Base-by-base conservation (phyloP, 2,329 filamentous ascomycete genomes). In the Botrytis cinerea region DNA sequence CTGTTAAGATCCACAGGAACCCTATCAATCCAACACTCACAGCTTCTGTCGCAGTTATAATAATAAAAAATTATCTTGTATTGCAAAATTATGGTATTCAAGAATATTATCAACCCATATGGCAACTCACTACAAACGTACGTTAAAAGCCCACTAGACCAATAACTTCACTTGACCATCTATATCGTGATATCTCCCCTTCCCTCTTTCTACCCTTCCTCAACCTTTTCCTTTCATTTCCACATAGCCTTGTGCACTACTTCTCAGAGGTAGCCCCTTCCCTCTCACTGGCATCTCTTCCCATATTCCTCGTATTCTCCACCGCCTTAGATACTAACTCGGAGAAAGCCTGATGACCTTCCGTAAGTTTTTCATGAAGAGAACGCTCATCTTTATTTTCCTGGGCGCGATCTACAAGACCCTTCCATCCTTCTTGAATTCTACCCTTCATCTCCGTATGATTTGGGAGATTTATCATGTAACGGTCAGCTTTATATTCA, bases 401-500 rank as follows among this genome's bases (percentile, higher is more conserved):
- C 63, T 78, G 76, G 4, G 77, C 78, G 40, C 77, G 76, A 71
- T 81, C 79, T 20, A 82, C 74, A 14, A 81, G 71, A 14, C 74
- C 75, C 59, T 78, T 79, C 61, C 79, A 80, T 5, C 80, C 80
- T 57, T 77, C 75, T 64, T 79, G 78, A 2, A 78, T 72, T 16
- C 72, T 48, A 7, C 75, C 75, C n/a, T 66, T 51, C 22, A 75
- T 74, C 25, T 78, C 73, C 4, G 68, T 62, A 10, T 48, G 61
- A 10, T 68, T 74, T 6, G 80, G 79, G 9, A 77, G 75, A 43
- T 77, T 73, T 25, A 79, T 63, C 75, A 81, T 80, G 54, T 80
- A 78, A 57, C 79, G 74, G 60, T 81, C 79, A 12, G 73, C 75
- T 68, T 77, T 79, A 59, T 81, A 81, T 60, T 80, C 74, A 57